phyloP scores from a whole-genome alignment of 352 stramenopile species.

The Hyaloperonospora arabidopsidis region DNA sequence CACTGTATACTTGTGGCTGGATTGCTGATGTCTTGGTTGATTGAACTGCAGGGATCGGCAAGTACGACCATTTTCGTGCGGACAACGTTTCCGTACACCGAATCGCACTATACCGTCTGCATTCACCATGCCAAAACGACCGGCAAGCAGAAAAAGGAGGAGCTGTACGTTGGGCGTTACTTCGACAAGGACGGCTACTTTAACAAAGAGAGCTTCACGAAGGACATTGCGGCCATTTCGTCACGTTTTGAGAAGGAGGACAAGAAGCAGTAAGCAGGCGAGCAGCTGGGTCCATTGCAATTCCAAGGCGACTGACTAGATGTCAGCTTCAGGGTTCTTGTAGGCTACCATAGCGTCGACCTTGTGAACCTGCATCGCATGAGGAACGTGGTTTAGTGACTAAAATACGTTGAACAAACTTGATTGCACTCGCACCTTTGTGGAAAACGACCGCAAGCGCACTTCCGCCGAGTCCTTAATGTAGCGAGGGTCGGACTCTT shows the following conservation, averaged over 20 bases:
- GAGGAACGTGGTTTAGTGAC: slow-evolving; percentile 12
- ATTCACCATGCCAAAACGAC: slow-evolving; percentile 41
- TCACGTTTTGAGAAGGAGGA: slow-evolving; percentile 65
- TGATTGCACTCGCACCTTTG: slow-evolving; percentile 70
- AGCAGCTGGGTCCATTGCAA: slow-evolving; percentile 11
- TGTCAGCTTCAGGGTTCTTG: slow-evolving; percentile 85
- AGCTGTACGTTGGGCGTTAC: slow-evolving; percentile 79
- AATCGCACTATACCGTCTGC: slow-evolving; percentile 62
- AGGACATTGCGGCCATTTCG: slow-evolving; percentile 53
- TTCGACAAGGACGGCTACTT: slow-evolving; percentile 85
- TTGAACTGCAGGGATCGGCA: slow-evolving; percentile 22
- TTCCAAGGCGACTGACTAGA: slow-evolving; percentile 37
- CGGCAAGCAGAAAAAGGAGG: slow-evolving; percentile 40
- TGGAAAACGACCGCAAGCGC: slow-evolving; percentile 96
- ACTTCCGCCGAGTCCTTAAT: slow-evolving; percentile 97
- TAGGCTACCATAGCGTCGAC: slow-evolving; percentile 98
- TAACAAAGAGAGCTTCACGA: slow-evolving; percentile 64
- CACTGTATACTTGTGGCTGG: neutral
- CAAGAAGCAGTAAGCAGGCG: slow-evolving; percentile 52
- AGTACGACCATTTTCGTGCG: slow-evolving; percentile 46
- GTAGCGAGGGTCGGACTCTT: slow-evolving; percentile 96
- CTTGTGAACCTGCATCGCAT: slow-evolving; percentile 89
- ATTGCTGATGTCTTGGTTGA: slow-evolving; percentile 2
- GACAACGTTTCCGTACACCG: slow-evolving; percentile 59
- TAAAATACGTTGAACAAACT: slow-evolving; percentile 11